These are phyloP conservation scores for Zygnema cylindricum DNA, from an alignment of 139 green algal species.

Conservation along the genomic window DNA sequence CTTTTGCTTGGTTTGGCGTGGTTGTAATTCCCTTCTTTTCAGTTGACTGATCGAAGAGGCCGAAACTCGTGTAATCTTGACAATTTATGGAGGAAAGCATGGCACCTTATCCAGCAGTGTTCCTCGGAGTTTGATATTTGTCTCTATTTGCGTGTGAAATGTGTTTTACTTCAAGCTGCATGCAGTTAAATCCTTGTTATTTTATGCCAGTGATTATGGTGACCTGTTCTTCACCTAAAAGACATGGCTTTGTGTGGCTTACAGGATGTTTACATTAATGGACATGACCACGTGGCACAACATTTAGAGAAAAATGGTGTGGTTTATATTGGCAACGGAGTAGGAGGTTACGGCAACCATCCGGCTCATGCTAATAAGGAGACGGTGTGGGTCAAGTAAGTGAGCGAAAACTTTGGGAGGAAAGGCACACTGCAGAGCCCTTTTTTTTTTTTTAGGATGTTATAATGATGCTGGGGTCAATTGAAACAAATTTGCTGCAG, in stretches of 20 bases:
- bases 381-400: slow-evolving; percentile 32
- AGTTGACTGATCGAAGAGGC: too few relatives aligned
- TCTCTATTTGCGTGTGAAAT: too few relatives aligned
- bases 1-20: too few relatives aligned
- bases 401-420: background rate
- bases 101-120: too few relatives aligned
- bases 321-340: slow-evolving; percentile 55
- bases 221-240: too few relatives aligned
- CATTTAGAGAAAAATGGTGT: slow-evolving; percentile 48
- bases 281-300: slow-evolving; percentile 58
- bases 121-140: too few relatives aligned
- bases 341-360: slow-evolving; percentile 49
- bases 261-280: slow-evolving; percentile 54
- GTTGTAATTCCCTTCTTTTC: too few relatives aligned
- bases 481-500: background rate
- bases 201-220: too few relatives aligned
- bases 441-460: background rate
- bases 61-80: too few relatives aligned
- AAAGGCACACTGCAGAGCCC: background rate
- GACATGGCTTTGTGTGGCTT: background rate
- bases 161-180: background rate
- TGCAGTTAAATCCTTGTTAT: too few relatives aligned
- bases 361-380: slow-evolving; percentile 12
- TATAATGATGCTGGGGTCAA: background rate
- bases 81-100: too few relatives aligned